Conservation (phyloP, 1,284 basidiomycete species). For the Lentinula novae-zelandiae region DNA sequence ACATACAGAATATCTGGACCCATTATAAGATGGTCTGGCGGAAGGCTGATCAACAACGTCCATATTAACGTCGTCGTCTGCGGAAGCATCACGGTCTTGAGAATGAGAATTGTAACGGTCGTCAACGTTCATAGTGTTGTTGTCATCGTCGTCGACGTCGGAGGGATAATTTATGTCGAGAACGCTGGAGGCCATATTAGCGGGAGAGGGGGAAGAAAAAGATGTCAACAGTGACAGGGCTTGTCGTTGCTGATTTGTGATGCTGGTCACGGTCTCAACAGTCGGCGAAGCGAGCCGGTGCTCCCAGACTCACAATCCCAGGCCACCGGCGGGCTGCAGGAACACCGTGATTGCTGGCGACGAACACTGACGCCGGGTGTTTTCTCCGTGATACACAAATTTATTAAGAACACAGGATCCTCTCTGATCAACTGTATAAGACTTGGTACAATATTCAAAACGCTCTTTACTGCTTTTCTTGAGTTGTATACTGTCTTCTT, state of each 20-base stretch:
- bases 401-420: neutral
- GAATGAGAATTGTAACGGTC: constrained; percentile 27
- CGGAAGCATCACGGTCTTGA: constrained; percentile 40
- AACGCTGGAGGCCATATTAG: constrained; percentile 18
- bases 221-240: constrained; percentile 27
- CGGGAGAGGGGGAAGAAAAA: constrained; percentile 28
- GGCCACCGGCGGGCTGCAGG: neutral
- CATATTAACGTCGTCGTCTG: constrained; percentile 43
- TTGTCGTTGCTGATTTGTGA: neutral
- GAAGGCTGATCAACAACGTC: constrained; percentile 19
- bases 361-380: neutral
- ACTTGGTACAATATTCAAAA: neutral
- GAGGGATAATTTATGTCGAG: constrained; percentile 28
- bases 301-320: neutral
- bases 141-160: constrained; percentile 38
- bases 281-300: constrained; percentile 8
- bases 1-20: constrained; percentile 31
- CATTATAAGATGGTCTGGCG: constrained; percentile 9
- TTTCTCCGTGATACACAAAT: neutral
- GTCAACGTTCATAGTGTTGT: constrained; percentile 47
- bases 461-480: neutral
- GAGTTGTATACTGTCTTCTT: neutral
- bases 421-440: neutral
- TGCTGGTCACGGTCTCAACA: constrained; percentile 1
- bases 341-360: neutral